A percentile compares a stretch with the other conserved stretches of the same genome.
phyloP scores from a whole-genome alignment of 805 yeast genomes.

The Candida oleophila region DNA sequence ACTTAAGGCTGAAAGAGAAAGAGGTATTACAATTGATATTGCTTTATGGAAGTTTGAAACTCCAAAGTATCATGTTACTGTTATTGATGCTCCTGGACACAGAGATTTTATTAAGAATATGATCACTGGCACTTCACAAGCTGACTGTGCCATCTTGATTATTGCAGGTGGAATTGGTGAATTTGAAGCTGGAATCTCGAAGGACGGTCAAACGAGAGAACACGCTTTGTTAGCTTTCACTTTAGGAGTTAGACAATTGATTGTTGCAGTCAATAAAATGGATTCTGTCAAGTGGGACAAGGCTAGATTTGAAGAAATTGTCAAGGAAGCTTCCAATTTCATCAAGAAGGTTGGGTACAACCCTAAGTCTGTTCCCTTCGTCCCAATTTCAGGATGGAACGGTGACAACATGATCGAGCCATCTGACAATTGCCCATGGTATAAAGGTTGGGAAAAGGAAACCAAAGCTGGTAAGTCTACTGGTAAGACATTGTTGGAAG shows the following conservation, averaged over 20 bases:
- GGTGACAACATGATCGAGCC: constrained; percentile 93
- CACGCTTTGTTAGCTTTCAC: constrained; percentile 90
- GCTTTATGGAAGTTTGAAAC: constrained; percentile 92
- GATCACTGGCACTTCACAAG: constrained; percentile 94
- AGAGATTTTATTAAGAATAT: constrained; percentile 94
- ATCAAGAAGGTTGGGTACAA: constrained; percentile 84
- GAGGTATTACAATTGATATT: constrained; percentile 95
- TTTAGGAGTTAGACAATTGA: constrained; percentile 82
- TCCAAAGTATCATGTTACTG: constrained; percentile 84
- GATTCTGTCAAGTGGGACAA: constrained; percentile 89
- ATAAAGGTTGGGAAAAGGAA: constrained; percentile 84
- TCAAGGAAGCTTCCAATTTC: constrained; percentile 75
- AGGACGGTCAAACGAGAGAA: constrained; percentile 95
- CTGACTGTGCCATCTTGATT: constrained; percentile 87
- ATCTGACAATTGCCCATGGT: constrained; percentile 81
- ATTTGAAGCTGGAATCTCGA: constrained; percentile 92
- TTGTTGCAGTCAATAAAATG: constrained; percentile 93
- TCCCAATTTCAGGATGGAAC: constrained; percentile 90
- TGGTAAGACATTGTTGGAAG: constrained; percentile 84
- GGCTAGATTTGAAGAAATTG: constrained; percentile 74
- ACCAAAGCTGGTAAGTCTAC: constrained; percentile 64
- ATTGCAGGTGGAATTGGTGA: constrained; percentile 93
- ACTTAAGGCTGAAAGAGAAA: constrained; percentile 93
- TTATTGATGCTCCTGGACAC: constrained; percentile 95
- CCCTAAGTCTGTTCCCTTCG: constrained; percentile 81